phyloP scores from a whole-genome alignment of 2,329 filamentous ascomycete species.

The Hymenoscyphus scutula region DNA sequence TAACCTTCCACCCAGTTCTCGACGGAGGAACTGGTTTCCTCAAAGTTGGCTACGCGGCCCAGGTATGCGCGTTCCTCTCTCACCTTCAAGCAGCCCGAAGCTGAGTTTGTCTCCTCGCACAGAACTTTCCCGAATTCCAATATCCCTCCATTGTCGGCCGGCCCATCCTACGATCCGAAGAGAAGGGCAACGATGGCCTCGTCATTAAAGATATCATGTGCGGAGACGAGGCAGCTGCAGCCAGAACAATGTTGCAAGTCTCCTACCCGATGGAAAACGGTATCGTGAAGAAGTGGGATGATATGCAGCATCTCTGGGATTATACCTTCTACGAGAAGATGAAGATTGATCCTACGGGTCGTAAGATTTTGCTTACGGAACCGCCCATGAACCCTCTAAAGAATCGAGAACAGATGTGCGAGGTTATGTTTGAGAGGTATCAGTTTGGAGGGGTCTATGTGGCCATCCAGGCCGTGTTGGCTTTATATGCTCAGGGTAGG shows the following conservation, averaged over 20 bases:
- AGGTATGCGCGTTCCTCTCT: conserved; percentile 48
- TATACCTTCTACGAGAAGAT: conserved; percentile 99
- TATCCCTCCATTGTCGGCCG: conserved; percentile 98
- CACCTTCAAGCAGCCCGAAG: not conserved
- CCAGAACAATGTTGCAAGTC: conserved; percentile 96
- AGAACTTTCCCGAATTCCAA: conserved; percentile 99
- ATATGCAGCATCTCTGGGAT: conserved; percentile 99
- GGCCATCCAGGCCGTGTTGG: conserved; percentile 94
- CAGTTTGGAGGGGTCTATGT: conserved; percentile 96
- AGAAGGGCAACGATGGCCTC: conserved; percentile 65
- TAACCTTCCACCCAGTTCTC: conserved; percentile 64
- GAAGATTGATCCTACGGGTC: conserved; percentile 82
- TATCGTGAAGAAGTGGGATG: conserved; percentile 99
- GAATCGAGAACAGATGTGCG: conserved; percentile 97
- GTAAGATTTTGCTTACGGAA: conserved; percentile 96
- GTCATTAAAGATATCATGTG: conserved; percentile 99
- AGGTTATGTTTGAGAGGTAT: conserved; percentile 99
- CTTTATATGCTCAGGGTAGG: conserved; percentile 85
- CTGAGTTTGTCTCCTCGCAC: conserved; percentile 17
- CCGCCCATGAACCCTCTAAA: conserved; percentile 96
- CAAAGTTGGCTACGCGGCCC: conserved; percentile 97
- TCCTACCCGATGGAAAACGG: conserved; percentile 99
- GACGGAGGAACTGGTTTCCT: conserved; percentile 99
- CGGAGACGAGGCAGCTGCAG: conserved; percentile 94
- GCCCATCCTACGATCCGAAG: conserved; percentile 94